Percentiles rank a stretch among this genome's conserved stretches.
Conservation (phyloP, 192 early-diverging fungal species). For the Coemansia javaensis region DNA sequence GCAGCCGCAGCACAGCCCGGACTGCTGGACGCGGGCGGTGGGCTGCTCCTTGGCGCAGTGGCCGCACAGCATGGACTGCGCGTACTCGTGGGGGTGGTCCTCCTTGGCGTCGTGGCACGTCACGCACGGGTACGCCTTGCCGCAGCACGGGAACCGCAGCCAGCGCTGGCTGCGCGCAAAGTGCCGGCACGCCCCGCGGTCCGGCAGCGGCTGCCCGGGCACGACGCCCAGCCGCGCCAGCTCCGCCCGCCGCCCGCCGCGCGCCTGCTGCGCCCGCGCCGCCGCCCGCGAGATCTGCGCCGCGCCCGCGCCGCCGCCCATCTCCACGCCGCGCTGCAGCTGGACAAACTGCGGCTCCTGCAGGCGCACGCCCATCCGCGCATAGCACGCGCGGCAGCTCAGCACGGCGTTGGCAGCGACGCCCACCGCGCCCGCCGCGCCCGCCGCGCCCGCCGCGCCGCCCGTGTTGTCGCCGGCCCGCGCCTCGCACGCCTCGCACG, state of each 20-base stretch:
- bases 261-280: slow-evolving; percentile 48
- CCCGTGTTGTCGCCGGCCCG: slow-evolving; percentile 16
- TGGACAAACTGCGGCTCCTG: slow-evolving; percentile 53
- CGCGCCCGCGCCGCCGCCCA: slow-evolving; percentile 29
- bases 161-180: slow-evolving; percentile 83
- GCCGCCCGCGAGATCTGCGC: slow-evolving; percentile 43
- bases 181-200: slow-evolving; percentile 78
- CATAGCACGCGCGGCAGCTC: slow-evolving; percentile 42
- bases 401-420: slow-evolving; percentile 3
- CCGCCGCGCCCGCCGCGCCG: background rate
- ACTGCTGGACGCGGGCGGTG: slow-evolving; percentile 47
- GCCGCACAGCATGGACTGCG: slow-evolving; percentile 80
- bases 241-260: slow-evolving; percentile 49
- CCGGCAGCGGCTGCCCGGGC: slow-evolving; percentile 68
- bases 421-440: slow-evolving; percentile 20
- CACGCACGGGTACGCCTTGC: slow-evolving; percentile 77
- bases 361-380: slow-evolving; percentile 31
- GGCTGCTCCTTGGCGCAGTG: slow-evolving; percentile 76
- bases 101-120: slow-evolving; percentile 77
- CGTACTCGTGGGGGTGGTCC: slow-evolving; percentile 63
- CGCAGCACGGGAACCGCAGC: slow-evolving; percentile 92
- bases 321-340: slow-evolving; percentile 32
- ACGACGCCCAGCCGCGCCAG: slow-evolving; percentile 58
- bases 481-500: slow-evolving; percentile 64
- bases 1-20: slow-evolving; percentile 54